phyloP scores from a whole-genome alignment of 257 asterid genomes.

The Nicotiana noctiflora region DNA sequence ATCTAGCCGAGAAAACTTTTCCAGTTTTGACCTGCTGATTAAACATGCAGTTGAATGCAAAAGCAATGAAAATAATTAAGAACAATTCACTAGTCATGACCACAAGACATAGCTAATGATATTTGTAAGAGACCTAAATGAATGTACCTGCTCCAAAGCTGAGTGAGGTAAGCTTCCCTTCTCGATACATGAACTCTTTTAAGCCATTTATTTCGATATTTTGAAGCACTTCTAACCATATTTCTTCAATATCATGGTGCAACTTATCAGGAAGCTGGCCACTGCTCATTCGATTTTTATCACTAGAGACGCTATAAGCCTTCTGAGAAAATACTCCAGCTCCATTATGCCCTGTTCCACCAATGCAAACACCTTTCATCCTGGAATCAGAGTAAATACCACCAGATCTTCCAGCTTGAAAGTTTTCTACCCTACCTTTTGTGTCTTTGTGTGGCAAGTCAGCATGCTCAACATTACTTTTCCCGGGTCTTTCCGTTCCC shows the following conservation, averaged over 20 bases:
- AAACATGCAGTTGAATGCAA: conserved; percentile 3
- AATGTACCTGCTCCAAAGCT: conserved; percentile 77
- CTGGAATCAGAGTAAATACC: conserved; percentile 26
- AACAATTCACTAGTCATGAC: background rate
- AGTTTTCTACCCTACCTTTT: conserved; percentile 20
- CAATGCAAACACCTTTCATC: conserved; percentile 21
- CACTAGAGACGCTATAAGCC: conserved; percentile 17
- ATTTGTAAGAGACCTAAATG: background rate
- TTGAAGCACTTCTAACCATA: conserved; percentile 79
- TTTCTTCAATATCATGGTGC: conserved; percentile 43
- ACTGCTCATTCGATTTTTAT: conserved; percentile 22
- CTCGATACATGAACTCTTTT: conserved; percentile 65
- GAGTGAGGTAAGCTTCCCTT: conserved; percentile 79
- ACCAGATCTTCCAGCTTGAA: conserved; percentile 39
- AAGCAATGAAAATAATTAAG: background rate
- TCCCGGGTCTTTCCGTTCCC: conserved; percentile 38
- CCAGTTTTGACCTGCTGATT: background rate
- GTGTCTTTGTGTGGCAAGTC: conserved; percentile 26
- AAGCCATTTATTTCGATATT: conserved; percentile 52
- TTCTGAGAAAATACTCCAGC: conserved; percentile 31
- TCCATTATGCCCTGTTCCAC: conserved; percentile 23
- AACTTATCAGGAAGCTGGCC: conserved; percentile 26
- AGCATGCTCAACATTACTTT: conserved; percentile 26
- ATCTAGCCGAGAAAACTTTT: background rate
- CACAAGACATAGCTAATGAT: background rate